Percentiles rank a stretch among this genome's conserved stretches.
These are phyloP conservation scores for Melaleuca alternifolia DNA, from an alignment of 345 rosid species.

Conservation along the genomic window DNA sequence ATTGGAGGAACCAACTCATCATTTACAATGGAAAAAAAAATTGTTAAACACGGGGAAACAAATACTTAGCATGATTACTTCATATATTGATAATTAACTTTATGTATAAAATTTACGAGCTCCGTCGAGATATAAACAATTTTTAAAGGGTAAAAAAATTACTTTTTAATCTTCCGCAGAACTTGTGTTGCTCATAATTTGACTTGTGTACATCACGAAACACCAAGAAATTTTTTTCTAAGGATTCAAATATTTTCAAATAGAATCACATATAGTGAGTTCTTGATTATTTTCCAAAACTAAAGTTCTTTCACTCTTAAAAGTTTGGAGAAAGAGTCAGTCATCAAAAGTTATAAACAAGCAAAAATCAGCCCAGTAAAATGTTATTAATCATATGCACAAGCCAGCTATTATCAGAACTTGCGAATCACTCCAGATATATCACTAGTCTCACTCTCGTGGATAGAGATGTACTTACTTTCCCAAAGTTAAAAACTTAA, in stretches of 20 bases:
- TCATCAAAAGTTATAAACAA: not conserved
- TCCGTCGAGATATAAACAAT: not conserved
- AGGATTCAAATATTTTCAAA: not conserved
- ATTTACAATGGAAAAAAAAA: too few relatives aligned
- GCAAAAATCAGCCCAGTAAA: fast-evolving
- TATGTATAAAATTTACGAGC: not conserved
- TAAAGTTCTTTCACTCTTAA: not conserved
- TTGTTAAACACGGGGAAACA: too few relatives aligned
- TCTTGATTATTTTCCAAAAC: not conserved
- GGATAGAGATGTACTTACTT: too few relatives aligned
- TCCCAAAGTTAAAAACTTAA: not conserved
- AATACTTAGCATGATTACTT: not conserved
- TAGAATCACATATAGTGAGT: not conserved
- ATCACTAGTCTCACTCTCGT: too few relatives aligned
- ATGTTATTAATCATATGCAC: not conserved
- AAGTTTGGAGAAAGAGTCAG: not conserved
- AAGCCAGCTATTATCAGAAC: too few relatives aligned
- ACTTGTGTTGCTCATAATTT: not conserved
- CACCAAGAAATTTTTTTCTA: not conserved
- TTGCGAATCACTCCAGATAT: not conserved
- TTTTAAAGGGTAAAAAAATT: not conserved
- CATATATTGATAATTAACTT: too few relatives aligned
- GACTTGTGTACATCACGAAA: too few relatives aligned
- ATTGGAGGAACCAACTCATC: not conserved
- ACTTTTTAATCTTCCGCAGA: not conserved